A percentile compares a stretch with the other conserved stretches of the same genome.
Conservation (phyloP, 768 basidiomycete species). For the Termitomyces sp. region DNA sequence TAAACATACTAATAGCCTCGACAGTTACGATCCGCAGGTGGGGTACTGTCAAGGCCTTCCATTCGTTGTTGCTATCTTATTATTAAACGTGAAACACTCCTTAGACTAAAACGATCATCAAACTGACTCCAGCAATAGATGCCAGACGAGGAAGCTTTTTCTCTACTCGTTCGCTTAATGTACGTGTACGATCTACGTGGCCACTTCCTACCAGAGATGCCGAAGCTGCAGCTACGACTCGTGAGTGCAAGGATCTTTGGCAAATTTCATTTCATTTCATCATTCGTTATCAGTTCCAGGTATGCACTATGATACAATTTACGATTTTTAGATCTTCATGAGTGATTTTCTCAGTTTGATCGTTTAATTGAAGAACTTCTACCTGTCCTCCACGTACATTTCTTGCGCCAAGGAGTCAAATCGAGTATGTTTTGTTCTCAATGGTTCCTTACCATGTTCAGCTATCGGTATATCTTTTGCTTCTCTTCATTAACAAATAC, state of each 20-base stretch:
- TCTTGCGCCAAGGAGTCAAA: conserved; percentile 91
- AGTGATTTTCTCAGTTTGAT: conserved; percentile 64
- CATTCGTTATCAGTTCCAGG: conserved; percentile 49
- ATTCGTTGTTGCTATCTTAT: conserved; percentile 90
- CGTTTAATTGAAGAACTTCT: conserved; percentile 89
- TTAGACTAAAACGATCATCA: background rate
- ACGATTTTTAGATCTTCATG: conserved; percentile 2
- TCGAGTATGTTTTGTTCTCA: conserved; percentile 99
- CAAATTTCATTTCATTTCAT: background rate
- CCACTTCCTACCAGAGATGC: conserved; percentile 99
- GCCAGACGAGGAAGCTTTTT: conserved; percentile 99
- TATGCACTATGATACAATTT: conserved; percentile 23
- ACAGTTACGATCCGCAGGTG: conserved; percentile 85
- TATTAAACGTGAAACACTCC: conserved; percentile 71
- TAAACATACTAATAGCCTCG: conserved; percentile 7
- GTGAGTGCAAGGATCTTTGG: conserved; percentile 37
- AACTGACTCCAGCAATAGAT: conserved; percentile 53
- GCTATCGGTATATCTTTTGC: conserved; percentile 65
- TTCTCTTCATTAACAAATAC: background rate
- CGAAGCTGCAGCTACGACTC: conserved; percentile 89
- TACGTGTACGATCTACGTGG: conserved; percentile 93
- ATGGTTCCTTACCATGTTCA: conserved; percentile 98
- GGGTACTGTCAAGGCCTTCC: conserved; percentile 98
- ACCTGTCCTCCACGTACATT: conserved; percentile 90
- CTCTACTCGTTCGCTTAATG: conserved; percentile 92